These are phyloP conservation scores for Erysimum cheiranthoides DNA, from an alignment of 345 rosid genomes.

Conservation along the genomic window DNA sequence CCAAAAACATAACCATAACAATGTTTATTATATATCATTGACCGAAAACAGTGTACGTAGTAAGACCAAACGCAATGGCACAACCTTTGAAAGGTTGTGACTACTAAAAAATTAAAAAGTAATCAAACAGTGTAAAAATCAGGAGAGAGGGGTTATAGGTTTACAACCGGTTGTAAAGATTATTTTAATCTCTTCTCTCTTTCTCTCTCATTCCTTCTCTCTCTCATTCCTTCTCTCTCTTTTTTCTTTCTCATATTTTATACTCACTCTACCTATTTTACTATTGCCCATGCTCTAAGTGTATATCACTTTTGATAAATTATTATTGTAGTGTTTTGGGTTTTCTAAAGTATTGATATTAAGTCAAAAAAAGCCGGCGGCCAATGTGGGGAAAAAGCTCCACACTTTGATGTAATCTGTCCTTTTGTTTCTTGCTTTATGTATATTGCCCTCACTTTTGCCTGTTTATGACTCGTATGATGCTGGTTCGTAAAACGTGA, in stretches of 20 bases:
- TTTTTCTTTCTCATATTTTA: too few relatives aligned
- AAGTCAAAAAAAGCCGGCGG: constrained; percentile 45
- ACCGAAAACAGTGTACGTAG: constrained; percentile 6
- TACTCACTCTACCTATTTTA: too few relatives aligned
- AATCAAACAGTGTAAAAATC: too few relatives aligned
- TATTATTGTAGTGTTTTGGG: neutral
- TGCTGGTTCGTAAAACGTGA: neutral
- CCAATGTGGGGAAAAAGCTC: constrained; percentile 33
- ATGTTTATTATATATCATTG: neutral
- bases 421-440: constrained; percentile 24
- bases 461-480: constrained; percentile 15
- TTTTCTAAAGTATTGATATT: neutral
- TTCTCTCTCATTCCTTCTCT: too few relatives aligned
- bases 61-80: too few relatives aligned
- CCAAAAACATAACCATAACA: neutral
- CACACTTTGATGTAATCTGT: constrained; percentile 33
- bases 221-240: too few relatives aligned
- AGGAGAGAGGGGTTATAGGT: too few relatives aligned
- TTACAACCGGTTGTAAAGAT: too few relatives aligned
- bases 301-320: neutral
- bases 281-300: too few relatives aligned
- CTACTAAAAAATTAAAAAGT: too few relatives aligned
- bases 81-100: too few relatives aligned
- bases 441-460: constrained; percentile 29
- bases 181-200: too few relatives aligned